These are phyloP conservation scores for Tremellales sp. DNA, from an alignment of 1,284 basidiomycete species.

Conservation along the genomic window DNA sequence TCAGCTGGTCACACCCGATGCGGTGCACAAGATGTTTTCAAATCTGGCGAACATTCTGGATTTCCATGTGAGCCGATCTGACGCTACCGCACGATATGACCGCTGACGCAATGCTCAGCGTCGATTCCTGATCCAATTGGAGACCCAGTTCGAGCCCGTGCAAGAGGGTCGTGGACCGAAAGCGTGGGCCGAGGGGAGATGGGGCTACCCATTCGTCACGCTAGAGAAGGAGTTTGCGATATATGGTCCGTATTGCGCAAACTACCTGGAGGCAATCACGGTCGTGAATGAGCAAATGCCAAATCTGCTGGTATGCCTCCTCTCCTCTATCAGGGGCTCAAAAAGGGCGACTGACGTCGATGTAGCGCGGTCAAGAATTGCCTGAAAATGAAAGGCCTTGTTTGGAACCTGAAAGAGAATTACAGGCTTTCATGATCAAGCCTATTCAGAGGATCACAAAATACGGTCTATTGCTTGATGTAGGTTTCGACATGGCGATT, in stretches of 20 bases:
- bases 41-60: slow-evolving; percentile 93
- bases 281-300: slow-evolving; percentile 81
- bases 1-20: slow-evolving; percentile 86
- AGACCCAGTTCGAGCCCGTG: slow-evolving; percentile 63
- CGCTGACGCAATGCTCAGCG: slow-evolving; percentile 48
- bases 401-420: slow-evolving; percentile 55
- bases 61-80: slow-evolving; percentile 60
- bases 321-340: background rate
- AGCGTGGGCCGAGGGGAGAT: slow-evolving; percentile 80
- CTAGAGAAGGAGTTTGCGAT: slow-evolving; percentile 87
- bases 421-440: slow-evolving; percentile 78
- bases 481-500: slow-evolving; percentile 38
- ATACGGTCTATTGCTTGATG: slow-evolving; percentile 64
- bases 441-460: slow-evolving; percentile 75
- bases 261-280: slow-evolving; percentile 83
- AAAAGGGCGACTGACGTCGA: background rate
- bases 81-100: background rate
- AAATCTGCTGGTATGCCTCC: slow-evolving; percentile 67
- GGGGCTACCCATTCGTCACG: slow-evolving; percentile 72
- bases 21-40: slow-evolving; percentile 91
- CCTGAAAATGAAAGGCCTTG: slow-evolving; percentile 33
- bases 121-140: slow-evolving; percentile 90
- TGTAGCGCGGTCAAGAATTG: slow-evolving; percentile 35
- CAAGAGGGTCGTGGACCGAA: slow-evolving; percentile 52
- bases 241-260: slow-evolving; percentile 97